A percentile compares a stretch with the other conserved stretches of the same genome.
These are phyloP conservation scores for Psidium guajava DNA, from an alignment of 345 rosid species.

Conservation along the genomic window DNA sequence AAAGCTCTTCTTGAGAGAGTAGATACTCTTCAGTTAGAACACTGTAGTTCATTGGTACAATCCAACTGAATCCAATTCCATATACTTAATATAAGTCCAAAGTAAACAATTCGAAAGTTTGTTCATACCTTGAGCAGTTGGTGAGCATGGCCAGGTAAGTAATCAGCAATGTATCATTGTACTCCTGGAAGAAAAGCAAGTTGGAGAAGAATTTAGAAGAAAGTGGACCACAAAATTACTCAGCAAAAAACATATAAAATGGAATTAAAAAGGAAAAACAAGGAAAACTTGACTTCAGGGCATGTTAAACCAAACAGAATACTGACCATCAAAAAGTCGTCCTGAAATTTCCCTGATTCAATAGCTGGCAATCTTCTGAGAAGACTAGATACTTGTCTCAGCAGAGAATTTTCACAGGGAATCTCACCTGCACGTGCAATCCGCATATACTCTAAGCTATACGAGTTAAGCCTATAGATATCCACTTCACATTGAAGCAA, in stretches of 20 bases:
- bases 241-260: not conserved
- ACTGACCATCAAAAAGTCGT: conserved; percentile 89
- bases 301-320: not conserved
- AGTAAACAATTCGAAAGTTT: not conserved
- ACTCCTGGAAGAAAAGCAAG: conserved; percentile 41
- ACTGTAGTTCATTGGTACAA: too few relatives aligned
- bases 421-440: conserved; percentile 58
- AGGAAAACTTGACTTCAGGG: not conserved
- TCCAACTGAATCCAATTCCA: too few relatives aligned
- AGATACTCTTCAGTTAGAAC: too few relatives aligned
- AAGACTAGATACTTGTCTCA: conserved; percentile 89
- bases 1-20: too few relatives aligned
- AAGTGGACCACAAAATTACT: not conserved
- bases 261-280: not conserved
- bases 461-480: not conserved
- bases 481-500: not conserved
- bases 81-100: not conserved
- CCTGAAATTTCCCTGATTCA: conserved; percentile 89
- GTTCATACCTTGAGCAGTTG: conserved; percentile 71
- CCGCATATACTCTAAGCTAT: not conserved
- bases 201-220: not conserved
- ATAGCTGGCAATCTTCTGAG: conserved; percentile 89
- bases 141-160: conserved; percentile 90
- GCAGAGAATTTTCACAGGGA: conserved; percentile 82
- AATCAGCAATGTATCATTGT: conserved; percentile 77